phyloP scores from a whole-genome alignment of 768 basidiomycete species.

The Vishniacozyma victoriae region DNA sequence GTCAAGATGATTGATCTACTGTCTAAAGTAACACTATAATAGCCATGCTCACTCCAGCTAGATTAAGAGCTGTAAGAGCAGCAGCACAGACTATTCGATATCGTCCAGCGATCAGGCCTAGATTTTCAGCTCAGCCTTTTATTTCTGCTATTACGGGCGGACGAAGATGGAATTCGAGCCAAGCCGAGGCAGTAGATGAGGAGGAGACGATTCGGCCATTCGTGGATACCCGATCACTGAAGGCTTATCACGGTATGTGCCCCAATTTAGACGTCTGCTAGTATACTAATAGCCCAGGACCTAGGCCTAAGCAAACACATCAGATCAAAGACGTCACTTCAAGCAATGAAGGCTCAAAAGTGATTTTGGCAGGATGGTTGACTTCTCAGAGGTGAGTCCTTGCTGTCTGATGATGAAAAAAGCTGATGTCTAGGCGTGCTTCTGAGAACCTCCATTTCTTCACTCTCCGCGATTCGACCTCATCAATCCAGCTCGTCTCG shows the following conservation, averaged over 20 bases:
- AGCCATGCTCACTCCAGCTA: neutral
- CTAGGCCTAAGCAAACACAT: conserved; percentile 52
- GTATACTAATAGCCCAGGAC: conserved; percentile 19
- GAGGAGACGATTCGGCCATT: too few species aligned
- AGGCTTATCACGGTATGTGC: too few species aligned
- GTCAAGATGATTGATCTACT: too few species aligned
- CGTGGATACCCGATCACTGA: too few species aligned
- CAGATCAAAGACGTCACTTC: conserved; percentile 58
- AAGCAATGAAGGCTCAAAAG: conserved; percentile 54
- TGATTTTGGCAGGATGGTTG: conserved; percentile 76
- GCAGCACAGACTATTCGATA: too few species aligned
- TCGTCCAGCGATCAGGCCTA: too few species aligned
- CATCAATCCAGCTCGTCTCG: conserved; percentile 68
- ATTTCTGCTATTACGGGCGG: too few species aligned
- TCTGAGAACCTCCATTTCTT: conserved; percentile 64
- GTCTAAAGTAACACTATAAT: too few species aligned
- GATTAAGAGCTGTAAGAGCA: neutral
- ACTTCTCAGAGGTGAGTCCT: conserved; percentile 66
- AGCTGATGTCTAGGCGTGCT: conserved; percentile 11
- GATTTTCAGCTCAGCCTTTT: too few species aligned
- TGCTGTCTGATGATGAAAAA: neutral
- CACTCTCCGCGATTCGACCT: conserved; percentile 71
- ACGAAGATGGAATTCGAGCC: too few species aligned
- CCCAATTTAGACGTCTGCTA: too few species aligned
- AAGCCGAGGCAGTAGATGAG: too few species aligned